These are phyloP conservation scores for Phytopythium aichiense DNA, from an alignment of 352 stramenopile species.

Conservation along the genomic window DNA sequence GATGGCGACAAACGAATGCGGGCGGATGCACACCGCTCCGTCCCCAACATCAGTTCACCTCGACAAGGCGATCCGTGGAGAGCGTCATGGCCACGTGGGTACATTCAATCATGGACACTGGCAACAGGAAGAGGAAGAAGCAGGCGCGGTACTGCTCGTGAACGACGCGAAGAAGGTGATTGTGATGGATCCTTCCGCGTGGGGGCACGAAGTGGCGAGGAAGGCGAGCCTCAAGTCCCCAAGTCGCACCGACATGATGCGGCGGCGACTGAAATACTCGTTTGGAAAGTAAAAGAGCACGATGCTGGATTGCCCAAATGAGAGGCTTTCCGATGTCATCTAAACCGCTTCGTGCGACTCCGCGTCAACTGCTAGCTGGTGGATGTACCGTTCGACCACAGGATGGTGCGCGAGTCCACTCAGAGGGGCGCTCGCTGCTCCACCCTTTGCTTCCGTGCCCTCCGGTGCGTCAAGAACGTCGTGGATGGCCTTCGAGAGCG, in stretches of 20 bases:
- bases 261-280: conserved; percentile 1
- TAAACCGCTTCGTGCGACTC: background rate
- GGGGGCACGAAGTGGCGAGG: background rate
- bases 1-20: background rate
- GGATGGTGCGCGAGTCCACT: background rate
- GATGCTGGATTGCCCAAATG: background rate
- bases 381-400: background rate
- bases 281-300: too few relatives aligned
- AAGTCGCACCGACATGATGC: background rate
- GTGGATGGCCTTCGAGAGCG: conserved; percentile 22
- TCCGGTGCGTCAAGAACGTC: conserved; percentile 1
- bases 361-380: background rate
- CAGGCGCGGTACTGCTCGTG: background rate
- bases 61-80: conserved; percentile 1
- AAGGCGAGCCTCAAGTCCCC: background rate
- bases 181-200: background rate
- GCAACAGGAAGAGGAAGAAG: background rate
- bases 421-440: background rate
- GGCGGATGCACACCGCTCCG: background rate
- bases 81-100: background rate
- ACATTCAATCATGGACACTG: background rate
- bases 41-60: background rate
- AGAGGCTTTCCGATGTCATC: background rate
- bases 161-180: background rate
- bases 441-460: background rate